Evolutionary conservation across 805 yeast genomes (phyloP), one percentile per base, ranked within the genome.

Genomic region (Candida tallmaniae): DNA sequence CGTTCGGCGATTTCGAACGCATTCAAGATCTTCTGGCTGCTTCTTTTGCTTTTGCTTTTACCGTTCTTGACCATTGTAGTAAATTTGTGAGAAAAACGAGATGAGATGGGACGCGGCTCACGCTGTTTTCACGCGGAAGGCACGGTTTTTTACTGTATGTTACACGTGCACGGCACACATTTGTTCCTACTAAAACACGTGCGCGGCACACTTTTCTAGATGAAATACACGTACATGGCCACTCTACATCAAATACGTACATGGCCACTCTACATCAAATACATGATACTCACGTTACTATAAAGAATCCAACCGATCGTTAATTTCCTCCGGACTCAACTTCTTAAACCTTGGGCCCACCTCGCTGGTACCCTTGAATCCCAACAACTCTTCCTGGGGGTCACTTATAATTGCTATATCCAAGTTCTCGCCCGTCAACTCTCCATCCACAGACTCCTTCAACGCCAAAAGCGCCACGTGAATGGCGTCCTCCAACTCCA

Each of bases 361-460:
- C n/a, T 72, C 81, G 35, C 68, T 71, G 9, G 85, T 89, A 35
- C 97, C 98, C 52, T 76, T 76, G 64, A 80, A 86, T 0, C 97
- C 97, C 45, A 90, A 73, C 54, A 83, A 54, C 32, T 81, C 80
- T 41, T 83, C 87, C 48, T 86, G 81, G 29, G 94, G 83, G 33
- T 77, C 82, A 36, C 96, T 89, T 34, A 93, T 79, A 26, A 93
- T 73, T 16, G 90, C 82, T 40, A 93, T 84, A 61, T 93, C 98
- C 44, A 93, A 90, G 30, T 95, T 89, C 46, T 88, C 94, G 31
- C 97, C 97, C 44, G 83, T 88, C 77, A 93, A 84, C 55, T 93
- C 99, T 38, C 98, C 98, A 60, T 93, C 99, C 33, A 93, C 90
- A 17, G 95, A 80, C 63, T 93, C 99, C 61, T 93, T 93, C 57